phyloP scores from a whole-genome alignment of 768 basidiomycete species.

The Glaciozyma martinii region DNA sequence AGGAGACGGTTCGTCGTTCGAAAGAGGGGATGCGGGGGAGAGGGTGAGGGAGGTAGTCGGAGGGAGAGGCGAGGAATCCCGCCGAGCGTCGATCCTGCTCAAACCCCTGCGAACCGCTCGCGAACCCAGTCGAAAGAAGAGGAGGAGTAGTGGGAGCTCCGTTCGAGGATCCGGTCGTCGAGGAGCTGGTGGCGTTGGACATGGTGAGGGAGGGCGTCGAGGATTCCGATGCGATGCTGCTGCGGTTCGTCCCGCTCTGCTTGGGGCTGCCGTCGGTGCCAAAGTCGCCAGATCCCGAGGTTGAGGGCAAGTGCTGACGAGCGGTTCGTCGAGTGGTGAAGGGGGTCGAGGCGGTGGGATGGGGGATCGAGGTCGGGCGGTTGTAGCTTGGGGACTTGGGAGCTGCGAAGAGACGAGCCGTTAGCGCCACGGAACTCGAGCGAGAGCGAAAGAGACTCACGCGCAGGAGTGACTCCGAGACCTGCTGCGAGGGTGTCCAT shows the following conservation, averaged over 20 bases:
- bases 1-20: no score
- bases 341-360: not conserved
- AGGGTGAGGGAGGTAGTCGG: not conserved
- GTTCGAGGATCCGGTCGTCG: not conserved
- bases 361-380: not conserved
- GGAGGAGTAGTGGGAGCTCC: no score
- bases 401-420: not conserved
- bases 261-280: not conserved
- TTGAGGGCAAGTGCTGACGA: not conserved
- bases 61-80: not conserved
- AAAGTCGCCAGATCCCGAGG: not conserved
- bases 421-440: not conserved
- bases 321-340: not conserved
- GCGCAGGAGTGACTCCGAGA: conserved; percentile 12
- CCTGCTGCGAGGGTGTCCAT: conserved; percentile 27
- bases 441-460: not conserved
- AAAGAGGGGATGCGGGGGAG: no score
- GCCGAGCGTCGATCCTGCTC: not conserved
- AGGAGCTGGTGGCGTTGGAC: not conserved
- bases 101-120: no score
- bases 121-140: no score
- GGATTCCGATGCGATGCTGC: no score
- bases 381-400: not conserved
- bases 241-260: not conserved
- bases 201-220: not conserved